Percentiles rank a stretch among this genome's conserved stretches.
Evolutionary conservation across 1,284 basidiomycete genomes (phyloP).

Genomic region (Apiotrichum montevideense): DNA sequence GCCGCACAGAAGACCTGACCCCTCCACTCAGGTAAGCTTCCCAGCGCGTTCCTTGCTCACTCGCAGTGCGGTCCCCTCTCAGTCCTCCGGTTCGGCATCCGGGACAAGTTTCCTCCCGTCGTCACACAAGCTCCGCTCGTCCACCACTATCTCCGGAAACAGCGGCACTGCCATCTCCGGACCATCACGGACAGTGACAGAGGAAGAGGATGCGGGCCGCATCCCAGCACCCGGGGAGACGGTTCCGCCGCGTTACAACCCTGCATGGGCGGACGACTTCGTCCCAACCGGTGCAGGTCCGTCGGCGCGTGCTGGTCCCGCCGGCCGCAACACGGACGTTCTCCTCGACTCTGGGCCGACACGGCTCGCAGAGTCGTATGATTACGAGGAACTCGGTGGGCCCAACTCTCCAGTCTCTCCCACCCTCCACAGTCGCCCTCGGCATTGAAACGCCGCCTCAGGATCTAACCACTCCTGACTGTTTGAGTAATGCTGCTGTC

Average conservation of each 20-base stretch:
- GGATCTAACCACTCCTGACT: too few relatives aligned
- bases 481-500: too few relatives aligned
- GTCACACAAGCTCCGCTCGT: not conserved
- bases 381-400: too few relatives aligned
- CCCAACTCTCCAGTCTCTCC: too few relatives aligned
- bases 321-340: not conserved
- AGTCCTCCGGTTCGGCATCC: too few relatives aligned
- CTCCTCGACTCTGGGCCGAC: not conserved
- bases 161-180: not conserved
- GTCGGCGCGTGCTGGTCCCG: not conserved
- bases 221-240: not conserved
- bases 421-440: too few relatives aligned
- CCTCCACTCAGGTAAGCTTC: too few relatives aligned
- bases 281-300: not conserved
- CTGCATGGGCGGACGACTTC: constrained; percentile 6
- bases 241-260: constrained; percentile 8
- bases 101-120: too few relatives aligned
- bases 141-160: not conserved
- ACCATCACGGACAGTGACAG: not conserved
- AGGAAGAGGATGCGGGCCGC: constrained; percentile 7
- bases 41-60: too few relatives aligned
- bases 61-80: too few relatives aligned
- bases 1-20: too few relatives aligned
- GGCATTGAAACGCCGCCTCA: too few relatives aligned
- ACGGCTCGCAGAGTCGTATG: not conserved